A percentile compares a stretch with the other conserved stretches of the same genome.
Evolutionary conservation across 2,329 filamentous ascomycete species (phyloP).

Genomic region (Exophiala xenobiotica): DNA sequence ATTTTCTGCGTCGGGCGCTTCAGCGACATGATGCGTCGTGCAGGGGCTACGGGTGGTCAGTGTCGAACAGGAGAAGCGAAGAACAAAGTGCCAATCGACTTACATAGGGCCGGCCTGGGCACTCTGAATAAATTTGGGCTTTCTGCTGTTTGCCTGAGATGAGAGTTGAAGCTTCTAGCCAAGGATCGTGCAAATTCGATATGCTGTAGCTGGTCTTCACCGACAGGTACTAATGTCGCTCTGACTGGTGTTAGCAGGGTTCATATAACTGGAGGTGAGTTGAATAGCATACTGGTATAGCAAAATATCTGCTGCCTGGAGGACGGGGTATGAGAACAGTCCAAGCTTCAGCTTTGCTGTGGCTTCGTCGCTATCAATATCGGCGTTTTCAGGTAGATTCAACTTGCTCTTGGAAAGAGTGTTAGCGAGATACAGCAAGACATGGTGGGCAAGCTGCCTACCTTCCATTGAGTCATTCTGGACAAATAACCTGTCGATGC

Average conservation of each 20-base stretch:
- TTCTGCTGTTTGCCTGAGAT: constrained; percentile 47
- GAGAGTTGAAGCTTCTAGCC: constrained; percentile 81
- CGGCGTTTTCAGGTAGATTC: constrained; percentile 59
- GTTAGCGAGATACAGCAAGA: neutral
- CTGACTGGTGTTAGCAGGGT: constrained; percentile 40
- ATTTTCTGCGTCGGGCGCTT: constrained; percentile 75
- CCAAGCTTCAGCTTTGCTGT: constrained; percentile 75
- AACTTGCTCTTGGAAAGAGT: constrained; percentile 65
- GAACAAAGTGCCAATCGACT: constrained; percentile 22
- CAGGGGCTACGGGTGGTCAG: constrained; percentile 58
- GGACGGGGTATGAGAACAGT: constrained; percentile 91
- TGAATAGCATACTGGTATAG: constrained; percentile 64
- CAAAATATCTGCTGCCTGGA: constrained; percentile 92
- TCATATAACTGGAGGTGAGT: neutral
- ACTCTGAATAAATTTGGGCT: constrained; percentile 54
- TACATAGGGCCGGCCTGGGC: constrained; percentile 73
- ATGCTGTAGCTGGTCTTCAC: constrained; percentile 93
- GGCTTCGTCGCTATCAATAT: constrained; percentile 56
- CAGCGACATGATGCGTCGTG: constrained; percentile 87
- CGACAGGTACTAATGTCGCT: constrained; percentile 91
- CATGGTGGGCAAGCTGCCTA: constrained; percentile 35
- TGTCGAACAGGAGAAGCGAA: too few species aligned
- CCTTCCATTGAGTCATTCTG: constrained; percentile 99
- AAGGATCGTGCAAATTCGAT: constrained; percentile 88
- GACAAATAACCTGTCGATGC: constrained; percentile 91